phyloP scores from a whole-genome alignment of 2,329 filamentous ascomycete species.

The Fusarium devonianum region DNA sequence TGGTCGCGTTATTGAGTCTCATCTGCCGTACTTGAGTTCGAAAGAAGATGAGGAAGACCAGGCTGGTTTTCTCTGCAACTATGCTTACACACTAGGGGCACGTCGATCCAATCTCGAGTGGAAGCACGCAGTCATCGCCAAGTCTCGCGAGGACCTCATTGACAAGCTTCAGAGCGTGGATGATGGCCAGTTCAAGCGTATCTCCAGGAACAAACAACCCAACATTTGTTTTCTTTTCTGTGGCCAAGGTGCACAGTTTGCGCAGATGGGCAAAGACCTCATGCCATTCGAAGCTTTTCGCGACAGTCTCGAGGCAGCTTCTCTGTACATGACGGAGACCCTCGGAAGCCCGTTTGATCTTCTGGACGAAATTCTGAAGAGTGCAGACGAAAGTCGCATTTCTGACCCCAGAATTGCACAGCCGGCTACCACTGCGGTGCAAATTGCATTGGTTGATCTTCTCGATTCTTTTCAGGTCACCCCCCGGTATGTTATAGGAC shows the following conservation, averaged over 20 bases:
- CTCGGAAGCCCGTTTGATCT: slow-evolving; percentile 47
- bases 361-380: slow-evolving; percentile 47
- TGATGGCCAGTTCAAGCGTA: slow-evolving; percentile 32
- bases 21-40: slow-evolving; percentile 44
- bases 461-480: slow-evolving; percentile 44
- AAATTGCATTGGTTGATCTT: slow-evolving; percentile 53
- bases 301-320: slow-evolving; percentile 47
- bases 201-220: slow-evolving; percentile 38
- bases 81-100: slow-evolving; percentile 56
- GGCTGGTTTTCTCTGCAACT: slow-evolving; percentile 45
- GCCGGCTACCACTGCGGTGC: slow-evolving; percentile 52
- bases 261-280: slow-evolving; percentile 52
- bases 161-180: slow-evolving; percentile 37
- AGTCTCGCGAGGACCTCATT: slow-evolving; percentile 45
- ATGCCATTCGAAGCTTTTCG: slow-evolving; percentile 53
- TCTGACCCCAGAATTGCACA: slow-evolving; percentile 49
- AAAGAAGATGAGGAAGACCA: slow-evolving; percentile 11
- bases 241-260: slow-evolving; percentile 54
- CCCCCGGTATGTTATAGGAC: slow-evolving; percentile 50
- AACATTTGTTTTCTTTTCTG: slow-evolving; percentile 53
- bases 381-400: slow-evolving; percentile 39
- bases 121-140: slow-evolving; percentile 50
- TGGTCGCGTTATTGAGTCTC: slow-evolving; percentile 46
- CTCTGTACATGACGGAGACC: slow-evolving; percentile 40
- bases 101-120: slow-evolving; percentile 56